Evolutionary conservation across 371 early-diverging fungal genomes (phyloP), one percentile per base, ranked within the genome.

Genomic region (Conidiobolus incongruus): DNA sequence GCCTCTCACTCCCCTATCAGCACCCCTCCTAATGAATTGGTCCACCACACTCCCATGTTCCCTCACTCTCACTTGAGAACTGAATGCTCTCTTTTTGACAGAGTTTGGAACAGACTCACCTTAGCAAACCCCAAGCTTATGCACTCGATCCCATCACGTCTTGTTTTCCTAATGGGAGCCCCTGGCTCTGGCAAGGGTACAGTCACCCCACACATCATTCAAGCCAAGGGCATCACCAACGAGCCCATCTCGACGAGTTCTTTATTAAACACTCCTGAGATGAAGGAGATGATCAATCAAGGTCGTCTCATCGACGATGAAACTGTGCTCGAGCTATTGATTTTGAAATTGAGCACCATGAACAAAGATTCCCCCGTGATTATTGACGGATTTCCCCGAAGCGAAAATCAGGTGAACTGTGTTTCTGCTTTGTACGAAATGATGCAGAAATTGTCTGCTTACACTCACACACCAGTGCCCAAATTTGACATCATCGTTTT

Each of bases 341-440:
- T 44, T 17, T 17, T 31, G 0, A 73, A 73, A 34, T 56, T 74
- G 51, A 44, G 72, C 39, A 59, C 68, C 23, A 62, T 71, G 41
- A 72, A 73, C 39, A 68, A 70, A 8, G 58, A 62, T 8, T 68
- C 70, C 0, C 75, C 75, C 28, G 66, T 74, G 1, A 47, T 76
- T 13, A 65, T 76, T 1, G 76, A 76, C 56, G 76, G 76, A 0
- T 76, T 76, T 50, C 76, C 76, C 4, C 56, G 76, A 8, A 76
- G 73, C 5, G 71, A 74, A 35, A 62, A 66, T 26, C 76, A 76
- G 35, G 76, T 74, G 4, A 72, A 74, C 22, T 72, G 69, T 30
- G 46, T 76, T 11, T 67, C 65, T 49, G 35, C 71, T 38, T 44
- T 76, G 6, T 61, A 74, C 49, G 72, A 74, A 35, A 65, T 70